A percentile compares a stretch with the other conserved stretches of the same genome.
Evolutionary conservation across 352 stramenopile genomes (phyloP).

Genomic region (Pythium dissotocum): DNA sequence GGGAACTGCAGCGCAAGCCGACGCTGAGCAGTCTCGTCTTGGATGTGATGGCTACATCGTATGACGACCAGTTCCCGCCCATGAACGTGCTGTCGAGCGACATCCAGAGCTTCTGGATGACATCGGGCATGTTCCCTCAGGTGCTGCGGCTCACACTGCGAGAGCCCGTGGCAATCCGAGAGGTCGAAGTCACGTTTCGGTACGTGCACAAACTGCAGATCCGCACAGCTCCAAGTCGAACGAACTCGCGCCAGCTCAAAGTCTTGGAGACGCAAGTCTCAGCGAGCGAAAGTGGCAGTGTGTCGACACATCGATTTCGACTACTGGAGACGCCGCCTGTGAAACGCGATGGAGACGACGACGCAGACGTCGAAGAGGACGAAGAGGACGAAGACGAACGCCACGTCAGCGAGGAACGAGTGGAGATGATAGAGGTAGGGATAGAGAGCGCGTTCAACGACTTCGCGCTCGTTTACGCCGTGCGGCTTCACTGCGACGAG

Average conservation of each 20-base stretch:
- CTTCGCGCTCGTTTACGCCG: constrained; percentile 71
- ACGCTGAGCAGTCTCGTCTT: constrained; percentile 38
- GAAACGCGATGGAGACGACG: constrained; percentile 23
- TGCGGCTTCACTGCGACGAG: constrained; percentile 34
- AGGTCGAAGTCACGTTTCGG: constrained; percentile 71
- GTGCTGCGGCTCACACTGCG: constrained; percentile 64
- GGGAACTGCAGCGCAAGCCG: constrained; percentile 33
- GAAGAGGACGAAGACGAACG: constrained; percentile 3
- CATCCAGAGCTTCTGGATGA: constrained; percentile 66
- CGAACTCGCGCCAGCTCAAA: constrained; percentile 30
- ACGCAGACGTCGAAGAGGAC: neutral
- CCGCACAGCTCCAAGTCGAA: constrained; percentile 40
- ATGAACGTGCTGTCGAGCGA: constrained; percentile 56
- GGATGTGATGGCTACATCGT: constrained; percentile 71
- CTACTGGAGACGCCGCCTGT: neutral
- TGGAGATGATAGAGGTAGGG: constrained; percentile 64
- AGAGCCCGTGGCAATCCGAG: constrained; percentile 52
- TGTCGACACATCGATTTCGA: constrained; percentile 54
- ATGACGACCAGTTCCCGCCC: constrained; percentile 48
- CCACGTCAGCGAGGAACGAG: neutral
- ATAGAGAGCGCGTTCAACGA: constrained; percentile 69
- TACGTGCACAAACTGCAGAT: constrained; percentile 65
- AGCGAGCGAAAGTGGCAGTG: constrained; percentile 40
- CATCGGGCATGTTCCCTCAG: constrained; percentile 70
- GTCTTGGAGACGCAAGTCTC: constrained; percentile 41